Conservation (phyloP, 352 stramenopile genomes). For the Globisporangium barbulae region DNA sequence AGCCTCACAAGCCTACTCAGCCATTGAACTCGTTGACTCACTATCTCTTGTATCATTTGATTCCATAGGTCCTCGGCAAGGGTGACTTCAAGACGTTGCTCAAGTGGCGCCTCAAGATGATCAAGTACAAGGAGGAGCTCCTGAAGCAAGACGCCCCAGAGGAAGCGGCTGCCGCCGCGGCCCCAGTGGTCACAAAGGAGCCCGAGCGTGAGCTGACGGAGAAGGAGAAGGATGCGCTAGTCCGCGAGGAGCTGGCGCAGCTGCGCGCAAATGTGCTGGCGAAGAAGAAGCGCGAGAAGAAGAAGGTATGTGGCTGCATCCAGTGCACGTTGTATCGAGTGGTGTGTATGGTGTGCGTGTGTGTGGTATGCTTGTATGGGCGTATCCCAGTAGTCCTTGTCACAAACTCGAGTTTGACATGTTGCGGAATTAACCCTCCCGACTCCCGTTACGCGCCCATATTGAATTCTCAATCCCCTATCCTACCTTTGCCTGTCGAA, state of each 20-base stretch:
- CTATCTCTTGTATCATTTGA: background rate
- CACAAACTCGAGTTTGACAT: conserved; percentile 71
- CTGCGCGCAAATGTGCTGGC: conserved; percentile 66
- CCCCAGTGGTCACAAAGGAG: conserved; percentile 16
- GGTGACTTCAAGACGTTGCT: conserved; percentile 97
- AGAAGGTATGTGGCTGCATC: conserved; percentile 59
- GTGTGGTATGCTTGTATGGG: conserved; percentile 28
- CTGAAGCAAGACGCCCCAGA: conserved; percentile 56
- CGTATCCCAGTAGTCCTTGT: conserved; percentile 90
- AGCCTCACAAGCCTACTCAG: background rate
- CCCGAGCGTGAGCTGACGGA: conserved; percentile 64
- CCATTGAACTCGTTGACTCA: background rate
- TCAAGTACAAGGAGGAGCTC: conserved; percentile 81
- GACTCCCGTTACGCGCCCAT: conserved; percentile 88
- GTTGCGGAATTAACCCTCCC: conserved; percentile 88
- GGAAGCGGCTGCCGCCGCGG: conserved; percentile 19
- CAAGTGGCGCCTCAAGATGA: conserved; percentile 96
- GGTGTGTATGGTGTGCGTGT: conserved; percentile 24
- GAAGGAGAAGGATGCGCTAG: conserved; percentile 76
- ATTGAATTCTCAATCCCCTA: conserved; percentile 47
- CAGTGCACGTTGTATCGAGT: conserved; percentile 13
- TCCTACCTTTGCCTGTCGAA: conserved; percentile 42
- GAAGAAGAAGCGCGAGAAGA: conserved; percentile 90
- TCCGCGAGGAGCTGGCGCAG: conserved; percentile 83
- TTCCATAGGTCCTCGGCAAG: conserved; percentile 93